Conservation (phyloP, 2,329 filamentous ascomycete species). For the Onygena corvina region DNA sequence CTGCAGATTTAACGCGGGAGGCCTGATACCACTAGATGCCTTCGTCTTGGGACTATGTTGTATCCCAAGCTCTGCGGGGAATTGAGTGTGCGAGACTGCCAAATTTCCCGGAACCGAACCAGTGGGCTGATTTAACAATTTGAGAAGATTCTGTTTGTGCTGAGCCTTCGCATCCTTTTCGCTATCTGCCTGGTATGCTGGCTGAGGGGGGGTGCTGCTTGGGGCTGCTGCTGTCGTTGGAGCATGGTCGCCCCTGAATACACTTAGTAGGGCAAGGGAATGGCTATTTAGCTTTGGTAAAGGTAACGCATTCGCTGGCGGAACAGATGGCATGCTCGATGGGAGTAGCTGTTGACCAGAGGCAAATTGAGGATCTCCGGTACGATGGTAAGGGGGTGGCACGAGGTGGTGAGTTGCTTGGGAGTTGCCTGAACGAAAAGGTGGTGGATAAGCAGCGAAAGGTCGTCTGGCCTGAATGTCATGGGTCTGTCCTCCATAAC, state of each 20-base stretch:
- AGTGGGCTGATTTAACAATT: conserved; percentile 19
- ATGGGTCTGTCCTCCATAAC: conserved; percentile 1
- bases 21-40: not conserved
- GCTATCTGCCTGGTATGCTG: conserved; percentile 10
- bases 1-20: not conserved
- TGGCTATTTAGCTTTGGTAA: conserved; percentile 48
- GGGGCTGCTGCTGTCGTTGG: conserved; percentile 20
- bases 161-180: conserved; percentile 22
- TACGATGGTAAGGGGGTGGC: conserved; percentile 35
- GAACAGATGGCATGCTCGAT: conserved; percentile 31
- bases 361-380: conserved; percentile 36
- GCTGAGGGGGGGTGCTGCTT: conserved; percentile 16
- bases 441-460: conserved; percentile 1
- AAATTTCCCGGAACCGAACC: not conserved
- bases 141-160: conserved; percentile 30
- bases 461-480: not conserved
- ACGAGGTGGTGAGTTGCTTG: not conserved
- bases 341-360: conserved; percentile 25
- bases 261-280: conserved; percentile 45
- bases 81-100: conserved; percentile 5
- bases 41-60: conserved; percentile 19
- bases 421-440: not conserved
- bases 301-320: conserved; percentile 47
- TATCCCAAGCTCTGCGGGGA: conserved; percentile 37
- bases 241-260: conserved; percentile 39